Conservation (phyloP, 139 green algal species). For the Micractinium sp. region DNA sequence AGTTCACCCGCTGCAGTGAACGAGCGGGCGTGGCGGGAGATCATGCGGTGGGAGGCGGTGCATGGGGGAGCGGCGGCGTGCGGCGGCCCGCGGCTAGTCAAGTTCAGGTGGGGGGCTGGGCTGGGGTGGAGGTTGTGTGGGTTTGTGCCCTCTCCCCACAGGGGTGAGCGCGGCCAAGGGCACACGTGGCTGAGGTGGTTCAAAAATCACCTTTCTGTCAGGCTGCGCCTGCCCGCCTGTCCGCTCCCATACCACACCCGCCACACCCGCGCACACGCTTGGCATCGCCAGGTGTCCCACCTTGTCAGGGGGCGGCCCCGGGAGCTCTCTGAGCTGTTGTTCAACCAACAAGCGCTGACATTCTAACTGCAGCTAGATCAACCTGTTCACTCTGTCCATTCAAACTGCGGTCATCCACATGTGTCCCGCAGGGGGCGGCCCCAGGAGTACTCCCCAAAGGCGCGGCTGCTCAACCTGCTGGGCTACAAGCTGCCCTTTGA, state of each 20-base stretch:
- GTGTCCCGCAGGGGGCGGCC: slow-evolving; percentile 66
- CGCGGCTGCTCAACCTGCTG: slow-evolving; percentile 89
- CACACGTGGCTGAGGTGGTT: not conserved
- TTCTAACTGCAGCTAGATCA: no score
- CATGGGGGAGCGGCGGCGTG: slow-evolving; percentile 66
- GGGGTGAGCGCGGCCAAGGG: no score
- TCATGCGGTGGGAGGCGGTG: slow-evolving; percentile 82
- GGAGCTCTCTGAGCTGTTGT: no score
- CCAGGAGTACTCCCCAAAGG: slow-evolving; percentile 89
- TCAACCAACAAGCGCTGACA: no score
- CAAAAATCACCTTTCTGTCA: no score
- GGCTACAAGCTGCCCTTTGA: slow-evolving; percentile 95
- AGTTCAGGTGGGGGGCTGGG: slow-evolving; percentile 73
- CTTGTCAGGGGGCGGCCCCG: slow-evolving; percentile 68
- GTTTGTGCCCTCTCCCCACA: no score
- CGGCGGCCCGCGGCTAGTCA: slow-evolving; percentile 65
- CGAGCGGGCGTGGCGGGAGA: slow-evolving; percentile 88
- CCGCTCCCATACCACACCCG: no score
- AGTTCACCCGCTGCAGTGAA: slow-evolving; percentile 69
- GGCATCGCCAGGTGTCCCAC: not conserved
- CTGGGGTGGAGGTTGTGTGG: not conserved
- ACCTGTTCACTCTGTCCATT: not conserved
- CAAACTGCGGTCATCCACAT: not conserved
- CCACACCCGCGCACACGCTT: no score
- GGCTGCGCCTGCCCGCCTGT: no score